Percentiles rank a stretch among this genome's conserved stretches.
These are phyloP conservation scores for Cutaneotrichosporon arboriforme DNA, from an alignment of 1,284 basidiomycete genomes.

Conservation along the genomic window DNA sequence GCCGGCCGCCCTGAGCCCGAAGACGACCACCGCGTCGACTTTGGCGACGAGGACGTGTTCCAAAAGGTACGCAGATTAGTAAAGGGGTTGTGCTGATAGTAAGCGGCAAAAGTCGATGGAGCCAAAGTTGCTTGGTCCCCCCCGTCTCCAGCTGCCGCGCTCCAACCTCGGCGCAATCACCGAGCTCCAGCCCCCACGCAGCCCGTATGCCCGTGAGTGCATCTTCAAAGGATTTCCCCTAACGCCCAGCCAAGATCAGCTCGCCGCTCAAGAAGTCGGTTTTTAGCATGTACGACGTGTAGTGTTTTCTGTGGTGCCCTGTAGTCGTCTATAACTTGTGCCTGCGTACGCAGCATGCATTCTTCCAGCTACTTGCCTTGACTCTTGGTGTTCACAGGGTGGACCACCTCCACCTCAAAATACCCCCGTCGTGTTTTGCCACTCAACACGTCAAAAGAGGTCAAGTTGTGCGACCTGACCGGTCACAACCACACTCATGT, in stretches of 20 bases:
- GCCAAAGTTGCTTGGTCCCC: slow-evolving; percentile 21
- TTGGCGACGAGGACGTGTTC: slow-evolving; percentile 62
- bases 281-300: not conserved
- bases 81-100: not conserved
- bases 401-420: not conserved
- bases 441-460: not conserved
- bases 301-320: not conserved
- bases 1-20: slow-evolving; percentile 63
- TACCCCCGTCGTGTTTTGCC: not conserved
- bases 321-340: not conserved
- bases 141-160: not conserved
- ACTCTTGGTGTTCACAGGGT: no score
- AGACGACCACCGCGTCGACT: slow-evolving; percentile 60
- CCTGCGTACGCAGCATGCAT: not conserved
- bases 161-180: not conserved
- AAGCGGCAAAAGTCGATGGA: slow-evolving; percentile 62
- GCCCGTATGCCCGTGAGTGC: slow-evolving; percentile 41
- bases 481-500: slow-evolving; percentile 8
- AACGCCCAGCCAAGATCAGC: slow-evolving; percentile 32
- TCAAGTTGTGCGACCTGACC: not conserved
- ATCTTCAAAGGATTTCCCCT: not conserved
- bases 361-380: not conserved
- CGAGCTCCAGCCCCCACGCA: slow-evolving; percentile 3
- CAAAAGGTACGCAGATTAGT: slow-evolving; percentile 56
- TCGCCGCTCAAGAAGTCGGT: slow-evolving; percentile 39